Percentiles rank a stretch among this genome's conserved stretches.
Conservation (phyloP, 345 rosid species). For the Arabis hirsuta region DNA sequence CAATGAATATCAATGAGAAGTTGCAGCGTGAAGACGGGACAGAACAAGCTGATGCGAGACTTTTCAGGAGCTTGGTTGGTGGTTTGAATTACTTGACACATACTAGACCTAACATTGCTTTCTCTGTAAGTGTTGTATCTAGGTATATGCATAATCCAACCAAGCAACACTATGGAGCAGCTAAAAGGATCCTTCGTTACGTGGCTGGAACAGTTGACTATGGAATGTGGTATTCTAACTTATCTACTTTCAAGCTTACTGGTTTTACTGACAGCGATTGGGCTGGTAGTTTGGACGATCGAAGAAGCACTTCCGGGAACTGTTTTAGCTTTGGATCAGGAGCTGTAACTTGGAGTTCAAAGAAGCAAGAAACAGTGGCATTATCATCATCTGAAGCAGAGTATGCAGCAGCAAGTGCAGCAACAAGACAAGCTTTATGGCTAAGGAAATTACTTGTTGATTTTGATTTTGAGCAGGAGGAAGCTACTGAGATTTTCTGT, state of each 20-base stretch:
- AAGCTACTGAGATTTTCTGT: not conserved
- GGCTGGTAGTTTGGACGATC: not conserved
- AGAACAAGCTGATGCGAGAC: not conserved
- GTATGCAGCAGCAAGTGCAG: not conserved
- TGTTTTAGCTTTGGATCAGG: not conserved
- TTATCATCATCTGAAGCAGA: constrained; percentile 5
- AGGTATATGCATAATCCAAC: not conserved
- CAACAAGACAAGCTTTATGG: not conserved
- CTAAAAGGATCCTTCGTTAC: not conserved
- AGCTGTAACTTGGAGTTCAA: constrained; percentile 5
- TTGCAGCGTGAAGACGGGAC: not conserved
- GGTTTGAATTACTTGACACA: constrained; percentile 2
- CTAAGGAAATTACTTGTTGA: not conserved
- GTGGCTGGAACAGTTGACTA: not conserved
- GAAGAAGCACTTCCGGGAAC: not conserved
- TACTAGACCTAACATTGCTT: not conserved
- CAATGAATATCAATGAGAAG: constrained; percentile 3
- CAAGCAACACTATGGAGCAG: not conserved
- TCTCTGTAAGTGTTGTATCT: not conserved
- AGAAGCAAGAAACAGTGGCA: not conserved
- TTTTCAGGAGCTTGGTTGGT: not conserved
- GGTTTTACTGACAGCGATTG: not conserved
- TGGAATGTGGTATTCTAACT: not conserved
- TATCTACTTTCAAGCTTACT: not conserved
- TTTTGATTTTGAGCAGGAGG: too few species aligned